Percentiles rank a stretch among this genome's conserved stretches.
These are phyloP conservation scores for Magnolia officinalis DNA, from an alignment of 164 flowering plant genomes.

Conservation along the genomic window DNA sequence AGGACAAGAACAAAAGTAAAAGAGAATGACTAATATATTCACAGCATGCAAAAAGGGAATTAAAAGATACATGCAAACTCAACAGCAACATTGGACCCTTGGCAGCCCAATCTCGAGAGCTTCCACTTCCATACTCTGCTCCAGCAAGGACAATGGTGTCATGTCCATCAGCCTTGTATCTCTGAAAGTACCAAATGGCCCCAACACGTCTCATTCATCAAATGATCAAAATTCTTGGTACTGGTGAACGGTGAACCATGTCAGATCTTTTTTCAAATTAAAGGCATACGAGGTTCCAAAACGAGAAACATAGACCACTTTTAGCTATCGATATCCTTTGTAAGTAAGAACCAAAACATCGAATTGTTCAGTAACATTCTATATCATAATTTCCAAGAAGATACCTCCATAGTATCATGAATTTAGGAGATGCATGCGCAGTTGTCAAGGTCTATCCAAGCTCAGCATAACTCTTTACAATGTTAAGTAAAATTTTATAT, in stretches of 20 bases:
- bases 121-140: constrained; percentile 78
- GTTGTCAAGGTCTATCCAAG: background rate
- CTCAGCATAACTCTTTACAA: background rate
- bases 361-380: too few species aligned
- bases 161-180: constrained; percentile 55
- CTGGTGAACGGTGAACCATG: too few species aligned
- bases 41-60: background rate
- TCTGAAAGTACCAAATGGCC: constrained; percentile 27
- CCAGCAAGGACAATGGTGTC: constrained; percentile 64
- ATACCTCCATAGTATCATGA: background rate
- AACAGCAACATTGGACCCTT: constrained; percentile 83
- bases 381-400: too few species aligned
- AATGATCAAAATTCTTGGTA: too few species aligned
- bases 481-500: too few species aligned
- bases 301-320: too few species aligned
- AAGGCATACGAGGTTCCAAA: too few species aligned
- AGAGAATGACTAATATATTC: background rate
- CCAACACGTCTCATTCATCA: too few species aligned
- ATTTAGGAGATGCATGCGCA: background rate
- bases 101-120: constrained; percentile 84
- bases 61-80: background rate
- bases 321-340: too few species aligned
- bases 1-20: background rate
- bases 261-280: too few species aligned
- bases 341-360: too few species aligned